Conservation (phyloP, 139 green algal species). For the Coccomyxa sp. region DNA sequence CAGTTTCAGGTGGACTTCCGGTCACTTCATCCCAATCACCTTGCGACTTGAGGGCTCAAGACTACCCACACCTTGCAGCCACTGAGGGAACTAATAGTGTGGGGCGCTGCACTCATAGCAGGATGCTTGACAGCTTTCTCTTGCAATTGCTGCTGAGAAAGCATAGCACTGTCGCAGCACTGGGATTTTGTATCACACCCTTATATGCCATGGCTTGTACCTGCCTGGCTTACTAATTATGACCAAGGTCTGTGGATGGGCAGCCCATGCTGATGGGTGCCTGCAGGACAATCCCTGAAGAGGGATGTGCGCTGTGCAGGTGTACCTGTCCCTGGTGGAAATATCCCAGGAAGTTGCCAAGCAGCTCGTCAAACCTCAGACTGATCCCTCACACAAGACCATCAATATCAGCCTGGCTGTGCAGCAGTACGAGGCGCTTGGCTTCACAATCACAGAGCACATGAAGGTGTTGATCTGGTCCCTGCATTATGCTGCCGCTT, state of each 20-base stretch:
- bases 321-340: constrained; percentile 59
- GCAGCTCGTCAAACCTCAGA: constrained; percentile 74
- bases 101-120: background rate
- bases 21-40: no score
- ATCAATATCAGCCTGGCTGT: constrained; percentile 46
- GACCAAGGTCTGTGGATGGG: background rate
- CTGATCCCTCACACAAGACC: background rate
- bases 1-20: background rate
- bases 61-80: no score
- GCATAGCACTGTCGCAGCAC: background rate
- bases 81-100: background rate
- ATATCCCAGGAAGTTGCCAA: constrained; percentile 75
- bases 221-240: no score
- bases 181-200: no score
- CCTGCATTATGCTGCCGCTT: background rate
- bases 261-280: background rate
- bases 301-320: no score
- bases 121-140: background rate
- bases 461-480: constrained; percentile 19
- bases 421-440: constrained; percentile 9
- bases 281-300: background rate
- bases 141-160: background rate
- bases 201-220: no score
- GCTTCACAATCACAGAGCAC: constrained; percentile 26
- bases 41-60: no score